Base-by-base conservation (phyloP, 495 filamentous ascomycete species). In the Penicillium fimorum region DNA sequence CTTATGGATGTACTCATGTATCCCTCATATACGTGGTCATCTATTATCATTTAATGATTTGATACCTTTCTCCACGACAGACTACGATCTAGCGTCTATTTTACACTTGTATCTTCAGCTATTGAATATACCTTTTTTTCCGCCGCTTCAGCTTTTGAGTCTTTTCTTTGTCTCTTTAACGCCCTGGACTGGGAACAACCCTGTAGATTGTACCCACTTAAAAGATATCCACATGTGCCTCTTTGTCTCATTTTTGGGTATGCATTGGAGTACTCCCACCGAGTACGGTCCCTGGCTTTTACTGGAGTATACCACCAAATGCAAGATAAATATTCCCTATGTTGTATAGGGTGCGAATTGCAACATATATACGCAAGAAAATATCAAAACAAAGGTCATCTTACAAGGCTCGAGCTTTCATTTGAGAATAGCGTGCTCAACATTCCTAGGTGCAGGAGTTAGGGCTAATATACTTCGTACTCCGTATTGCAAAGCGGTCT, bases 21-120 rank as follows among this genome's bases (percentile, higher is more conserved):
- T 51, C 43, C n/a, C 33, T 25, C 48, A 51, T 61, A 60, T 58
- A 40, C 50, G 56, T 59, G 58, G 41, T 50, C 60, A 59, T 55
- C 52, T 57, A 57, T 44, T 57, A 53, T 57, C 51, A 15, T 44
- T 60, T 63, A 63, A 63, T 63, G 61, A 55, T 63, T 63, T 61
- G 61, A 63, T 63, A 64, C 61, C 61, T 64, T 66, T 66, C 58
- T 64, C 55, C 55, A 66, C 61, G 64, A 66, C 64, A 61, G 63
- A 54, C 52, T 59, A 64, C 60, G 61, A 64, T 57, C 58, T 54
- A 66, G 64, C 61, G 53, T 54, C 52, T 54, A 18, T 40, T 47
- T 54, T 44, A 54, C 22, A 29, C 52, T 18, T 46, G 52, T 54
- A 54, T 54, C 42, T 54, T 54, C 57, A 56, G 55, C 33, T 50